Evolutionary conservation across 1,284 basidiomycete species (phyloP), one percentile per base, ranked within the genome.

Genomic region (Rhodofomes roseus): DNA sequence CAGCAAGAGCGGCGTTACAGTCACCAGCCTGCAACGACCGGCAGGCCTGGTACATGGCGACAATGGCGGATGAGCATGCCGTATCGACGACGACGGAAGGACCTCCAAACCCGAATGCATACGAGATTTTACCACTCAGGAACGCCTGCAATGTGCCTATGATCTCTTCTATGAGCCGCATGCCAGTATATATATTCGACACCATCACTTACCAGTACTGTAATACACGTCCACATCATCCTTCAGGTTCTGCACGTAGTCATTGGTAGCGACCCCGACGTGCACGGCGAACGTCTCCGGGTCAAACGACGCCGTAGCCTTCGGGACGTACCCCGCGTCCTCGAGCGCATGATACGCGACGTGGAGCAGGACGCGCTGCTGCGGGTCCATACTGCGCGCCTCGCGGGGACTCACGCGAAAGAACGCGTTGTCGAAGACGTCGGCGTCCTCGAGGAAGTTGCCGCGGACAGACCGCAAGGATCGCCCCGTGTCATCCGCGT

Each of bases 361-460:
- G 34, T 86, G 87, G 25, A 90, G 77, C 2, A 90, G 73, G 20
- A 90, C 63, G 3, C 88, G 80, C 65, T 89, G 87, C 64, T 90
- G 89, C 5, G 89, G 89, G 66, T 90, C 87, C 85, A 90, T 89
- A 68, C 77, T 82, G 58, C 75, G 81, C 7, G 88, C 87, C 70
- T 90, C 89, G 4, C 88, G 79, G 1, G 88, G 89, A 53, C 84
- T 87, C 39, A 90, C 81, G 60, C 82, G 81, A 77, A 91, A 90
- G 69, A 90, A 89, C 63, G 75, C 75, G 68, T 87, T 78, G 68
- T 91, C 89, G 66, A 91, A 91, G 50, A 77, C 76, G 62, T 82
- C 82, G 22, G 78, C 74, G 48, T 78, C 76, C 12, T 78, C 73
- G 54, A 90, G 70, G 67, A 90, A 91, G 68, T 89, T 89, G 25